Evolutionary conservation across 495 filamentous ascomycete genomes (phyloP).

Genomic region (Neurospora hispaniola): DNA sequence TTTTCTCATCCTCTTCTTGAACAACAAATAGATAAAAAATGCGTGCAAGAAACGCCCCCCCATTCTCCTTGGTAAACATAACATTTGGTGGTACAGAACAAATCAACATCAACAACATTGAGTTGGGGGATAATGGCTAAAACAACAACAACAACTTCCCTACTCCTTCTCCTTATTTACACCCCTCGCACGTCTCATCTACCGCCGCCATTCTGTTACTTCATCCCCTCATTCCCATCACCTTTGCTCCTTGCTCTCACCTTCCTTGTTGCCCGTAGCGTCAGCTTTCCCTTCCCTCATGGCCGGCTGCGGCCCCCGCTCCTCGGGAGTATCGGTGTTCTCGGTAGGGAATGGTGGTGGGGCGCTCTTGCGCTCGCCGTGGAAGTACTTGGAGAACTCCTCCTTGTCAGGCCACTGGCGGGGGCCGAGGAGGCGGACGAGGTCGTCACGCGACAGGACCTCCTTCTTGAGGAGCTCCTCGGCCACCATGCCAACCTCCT

Average conservation of each 20-base stretch:
- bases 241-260: slow-evolving; percentile 5
- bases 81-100: not conserved
- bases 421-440: slow-evolving; percentile 76
- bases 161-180: not conserved
- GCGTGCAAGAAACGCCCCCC: not conserved
- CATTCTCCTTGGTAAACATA: not conserved
- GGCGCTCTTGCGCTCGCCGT: slow-evolving; percentile 30
- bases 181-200: not conserved
- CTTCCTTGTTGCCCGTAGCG: not conserved
- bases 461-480: slow-evolving; percentile 92
- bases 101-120: not conserved
- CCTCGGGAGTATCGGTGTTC: slow-evolving; percentile 26
- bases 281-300: slow-evolving; percentile 9
- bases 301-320: slow-evolving; percentile 8
- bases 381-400: slow-evolving; percentile 92
- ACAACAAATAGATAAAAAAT: not conserved
- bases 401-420: slow-evolving; percentile 71
- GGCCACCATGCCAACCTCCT: slow-evolving; percentile 76
- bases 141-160: not conserved
- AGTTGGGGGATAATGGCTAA: not conserved
- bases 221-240: not conserved
- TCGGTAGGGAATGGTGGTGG: slow-evolving; percentile 48
- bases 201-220: not conserved
- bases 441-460: slow-evolving; percentile 78
- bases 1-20: not conserved